Evolutionary conservation across 768 basidiomycete species (phyloP).

Genomic region (Kwoniella dejecticola): DNA sequence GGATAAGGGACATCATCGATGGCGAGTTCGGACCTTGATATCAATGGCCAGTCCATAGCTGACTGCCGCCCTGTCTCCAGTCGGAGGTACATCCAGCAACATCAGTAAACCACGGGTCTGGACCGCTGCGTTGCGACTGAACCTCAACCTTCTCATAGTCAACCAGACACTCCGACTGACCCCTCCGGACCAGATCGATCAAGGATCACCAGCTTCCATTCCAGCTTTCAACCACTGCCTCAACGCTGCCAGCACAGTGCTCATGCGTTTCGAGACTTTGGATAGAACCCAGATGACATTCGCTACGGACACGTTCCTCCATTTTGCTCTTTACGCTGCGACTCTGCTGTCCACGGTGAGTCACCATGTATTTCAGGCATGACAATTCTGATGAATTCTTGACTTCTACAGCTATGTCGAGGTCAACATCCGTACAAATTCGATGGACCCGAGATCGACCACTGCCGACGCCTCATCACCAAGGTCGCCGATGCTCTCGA

Average conservation of each 20-base stretch:
- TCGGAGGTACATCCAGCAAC: slow-evolving; percentile 17
- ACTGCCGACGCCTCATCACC: slow-evolving; percentile 32
- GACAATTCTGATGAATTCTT: neutral
- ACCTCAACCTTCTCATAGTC: slow-evolving; percentile 36
- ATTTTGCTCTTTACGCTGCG: slow-evolving; percentile 39
- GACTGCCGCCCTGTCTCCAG: neutral
- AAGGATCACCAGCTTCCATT: slow-evolving; percentile 25
- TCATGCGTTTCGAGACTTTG: slow-evolving; percentile 27
- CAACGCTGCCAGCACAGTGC: slow-evolving; percentile 29
- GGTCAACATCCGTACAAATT: slow-evolving; percentile 22
- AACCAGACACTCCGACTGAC: slow-evolving; percentile 33
- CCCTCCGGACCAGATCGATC: slow-evolving; percentile 24
- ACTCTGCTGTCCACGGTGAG: slow-evolving; percentile 37
- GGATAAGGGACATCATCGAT: slow-evolving; percentile 34
- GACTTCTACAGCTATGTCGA: slow-evolving; percentile 4
- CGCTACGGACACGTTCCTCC: slow-evolving; percentile 36
- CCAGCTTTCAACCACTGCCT: slow-evolving; percentile 36
- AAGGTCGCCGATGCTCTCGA: slow-evolving; percentile 34
- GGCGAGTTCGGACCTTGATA: slow-evolving; percentile 4
- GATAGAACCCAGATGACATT: slow-evolving; percentile 23
- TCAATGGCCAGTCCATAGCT: neutral
- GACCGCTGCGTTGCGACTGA: slow-evolving; percentile 30
- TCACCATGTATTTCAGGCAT: too few relatives aligned
- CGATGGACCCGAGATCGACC: slow-evolving; percentile 28
- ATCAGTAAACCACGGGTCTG: slow-evolving; percentile 33